A percentile compares a stretch with the other conserved stretches of the same genome.
phyloP scores from a whole-genome alignment of 1,284 basidiomycete genomes.

The Austroboletus rostrupii region DNA sequence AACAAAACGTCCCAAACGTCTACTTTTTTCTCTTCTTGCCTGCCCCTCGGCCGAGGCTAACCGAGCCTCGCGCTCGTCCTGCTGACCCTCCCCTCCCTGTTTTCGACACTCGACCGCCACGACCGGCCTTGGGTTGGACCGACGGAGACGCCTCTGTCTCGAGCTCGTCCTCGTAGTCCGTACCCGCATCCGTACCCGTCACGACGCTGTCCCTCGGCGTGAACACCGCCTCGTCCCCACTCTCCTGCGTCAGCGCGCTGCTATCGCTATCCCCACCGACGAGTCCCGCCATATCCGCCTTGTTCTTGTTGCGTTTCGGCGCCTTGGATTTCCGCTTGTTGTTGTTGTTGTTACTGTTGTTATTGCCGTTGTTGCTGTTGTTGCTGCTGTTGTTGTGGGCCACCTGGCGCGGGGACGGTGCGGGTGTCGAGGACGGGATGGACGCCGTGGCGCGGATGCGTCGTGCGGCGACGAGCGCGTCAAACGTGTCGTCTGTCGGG shows the following conservation, averaged over 20 bases:
- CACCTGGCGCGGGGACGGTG: conserved; percentile 37
- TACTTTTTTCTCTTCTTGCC: conserved; percentile 33
- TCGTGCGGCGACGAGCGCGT: conserved; percentile 54
- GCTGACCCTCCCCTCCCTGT: conserved; percentile 18
- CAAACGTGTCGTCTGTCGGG: conserved; percentile 55
- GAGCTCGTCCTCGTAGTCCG: conserved; percentile 60
- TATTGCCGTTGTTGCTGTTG: background rate
- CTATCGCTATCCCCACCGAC: conserved; percentile 76
- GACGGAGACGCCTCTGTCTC: conserved; percentile 4
- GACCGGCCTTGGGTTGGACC: conserved; percentile 19
- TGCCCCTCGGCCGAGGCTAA: conserved; percentile 22
- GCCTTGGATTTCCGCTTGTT: conserved; percentile 25
- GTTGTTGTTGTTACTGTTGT: no score
- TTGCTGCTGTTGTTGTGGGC: no score
- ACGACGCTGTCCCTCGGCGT: conserved; percentile 58
- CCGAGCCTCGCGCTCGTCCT: conserved; percentile 26
- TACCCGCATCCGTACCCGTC: conserved; percentile 67
- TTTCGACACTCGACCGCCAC: conserved; percentile 28
- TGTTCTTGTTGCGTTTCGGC: conserved; percentile 26
- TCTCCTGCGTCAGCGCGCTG: conserved; percentile 75
- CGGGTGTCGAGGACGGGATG: conserved; percentile 53
- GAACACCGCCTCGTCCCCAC: conserved; percentile 59
- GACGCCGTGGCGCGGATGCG: conserved; percentile 61
- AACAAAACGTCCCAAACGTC: no score
- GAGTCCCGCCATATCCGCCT: conserved; percentile 57